A percentile compares a stretch with the other conserved stretches of the same genome.
Evolutionary conservation across 2,329 filamentous ascomycete genomes (phyloP).

Genomic region (Pleurostoma richardsiae): DNA sequence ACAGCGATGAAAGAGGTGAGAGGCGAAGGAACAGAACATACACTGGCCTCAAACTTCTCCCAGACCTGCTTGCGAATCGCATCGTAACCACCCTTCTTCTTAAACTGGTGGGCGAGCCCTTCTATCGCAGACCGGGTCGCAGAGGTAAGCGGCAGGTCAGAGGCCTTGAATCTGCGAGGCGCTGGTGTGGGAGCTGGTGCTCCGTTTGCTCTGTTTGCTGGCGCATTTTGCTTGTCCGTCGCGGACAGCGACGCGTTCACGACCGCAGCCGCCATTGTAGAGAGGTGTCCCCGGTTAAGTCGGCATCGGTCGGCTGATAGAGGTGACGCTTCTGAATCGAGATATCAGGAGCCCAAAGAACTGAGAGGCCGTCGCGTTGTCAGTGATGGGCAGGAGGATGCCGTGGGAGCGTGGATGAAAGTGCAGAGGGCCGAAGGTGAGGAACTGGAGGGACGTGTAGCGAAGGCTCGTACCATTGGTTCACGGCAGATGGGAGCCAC

Average conservation of each 20-base stretch:
- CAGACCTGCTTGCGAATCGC: constrained; percentile 71
- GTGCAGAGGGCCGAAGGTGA: no score
- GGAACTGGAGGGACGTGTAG: no score
- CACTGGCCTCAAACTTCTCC: constrained; percentile 67
- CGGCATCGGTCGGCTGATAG: no score
- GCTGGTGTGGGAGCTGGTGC: constrained; percentile 3
- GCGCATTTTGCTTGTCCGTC: constrained; percentile 1
- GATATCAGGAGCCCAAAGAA: no score
- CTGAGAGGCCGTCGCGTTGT: no score
- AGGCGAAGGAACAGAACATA: constrained; percentile 29
- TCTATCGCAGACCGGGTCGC: constrained; percentile 72
- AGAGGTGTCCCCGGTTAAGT: constrained; percentile 1
- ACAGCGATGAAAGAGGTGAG: background rate
- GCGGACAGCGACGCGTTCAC: constrained; percentile 2
- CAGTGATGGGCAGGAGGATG: no score
- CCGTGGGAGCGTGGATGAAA: no score
- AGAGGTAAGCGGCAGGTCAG: constrained; percentile 68
- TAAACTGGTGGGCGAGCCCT: constrained; percentile 71
- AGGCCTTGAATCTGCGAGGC: constrained; percentile 60
- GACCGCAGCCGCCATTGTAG: constrained; percentile 5
- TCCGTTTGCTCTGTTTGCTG: constrained; percentile 1
- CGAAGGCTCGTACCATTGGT: no score
- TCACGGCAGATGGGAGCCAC: no score
- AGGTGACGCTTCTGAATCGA: no score
- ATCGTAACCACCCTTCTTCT: constrained; percentile 83